Evolutionary conservation across 2,329 filamentous ascomycete genomes (phyloP), one percentile per base, ranked within the genome.

Genomic region (Xenoacremonium recifei): DNA sequence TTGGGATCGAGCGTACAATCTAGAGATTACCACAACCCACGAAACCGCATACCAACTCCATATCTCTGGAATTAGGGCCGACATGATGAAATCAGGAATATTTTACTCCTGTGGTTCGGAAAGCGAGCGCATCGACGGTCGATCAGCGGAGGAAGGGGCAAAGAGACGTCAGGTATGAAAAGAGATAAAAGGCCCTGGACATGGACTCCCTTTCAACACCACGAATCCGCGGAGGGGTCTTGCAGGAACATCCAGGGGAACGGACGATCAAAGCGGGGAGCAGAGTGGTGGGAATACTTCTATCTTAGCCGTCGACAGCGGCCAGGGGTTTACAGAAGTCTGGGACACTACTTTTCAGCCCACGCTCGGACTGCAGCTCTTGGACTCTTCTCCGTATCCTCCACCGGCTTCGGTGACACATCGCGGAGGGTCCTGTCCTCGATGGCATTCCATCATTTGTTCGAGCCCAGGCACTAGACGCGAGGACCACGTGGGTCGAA

Each of bases 1-100:
- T 16, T 18, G 40, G 19, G 36, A 35, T 23, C 32, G 21, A 18
- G 60, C 64, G 49, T 57, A 74, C 71, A 70, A 62, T 57, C 71
- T 61, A 11, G 59, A 55, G 6, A 61, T 37, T 20, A 71, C 64
- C 25, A 72, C 56, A 21, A 68, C 13, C 51, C 65, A 61, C 3
- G 65, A 66, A 43, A 75, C 36, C 21, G 60, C 58, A 45, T 71
- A 76, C 69, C 71, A 70, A 9, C 59, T 65, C 70, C 70, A 74
- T 51, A 66, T 65, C 57, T 73, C 69, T 19, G 53, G 58, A 10
- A 54, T 46, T 18, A 68, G 53, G 18, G 54, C 48, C 33, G 61
- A 53, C 63, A 65, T 64, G 45, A 29, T 48, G 30, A 37, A 19
- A 21, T 21, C 21, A 39, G 41, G n/a, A 12, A 21, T 19, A 20